These are phyloP conservation scores for Mitragyna speciosa DNA, from an alignment of 257 asterid genomes.

Conservation along the genomic window DNA sequence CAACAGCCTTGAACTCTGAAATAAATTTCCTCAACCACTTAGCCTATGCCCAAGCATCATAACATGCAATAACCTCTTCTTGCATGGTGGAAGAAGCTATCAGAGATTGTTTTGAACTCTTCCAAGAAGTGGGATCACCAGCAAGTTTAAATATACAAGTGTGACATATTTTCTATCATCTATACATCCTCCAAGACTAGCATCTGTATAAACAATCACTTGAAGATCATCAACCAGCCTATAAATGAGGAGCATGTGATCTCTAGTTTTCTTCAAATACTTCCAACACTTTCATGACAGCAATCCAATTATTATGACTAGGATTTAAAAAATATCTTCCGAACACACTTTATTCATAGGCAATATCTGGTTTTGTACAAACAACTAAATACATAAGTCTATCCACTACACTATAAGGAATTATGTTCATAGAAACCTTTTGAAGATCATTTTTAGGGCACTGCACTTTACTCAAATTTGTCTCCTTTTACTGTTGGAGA, in stretches of 20 bases:
- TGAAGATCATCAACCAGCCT: not conserved
- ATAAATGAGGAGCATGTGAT: no score
- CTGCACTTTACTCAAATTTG: not conserved
- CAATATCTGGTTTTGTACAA: not conserved
- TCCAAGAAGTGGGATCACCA: not conserved
- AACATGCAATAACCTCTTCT: not conserved
- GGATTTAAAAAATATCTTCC: not conserved
- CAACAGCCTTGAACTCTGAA: not conserved
- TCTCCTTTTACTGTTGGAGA: not conserved
- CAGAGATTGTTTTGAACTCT: not conserved
- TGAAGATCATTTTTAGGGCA: conserved; percentile 21
- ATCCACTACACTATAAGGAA: not conserved
- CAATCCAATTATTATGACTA: not conserved
- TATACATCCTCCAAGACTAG: not conserved
- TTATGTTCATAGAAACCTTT: conserved; percentile 2
- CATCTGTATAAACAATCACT: not conserved
- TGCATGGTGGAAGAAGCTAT: not conserved
- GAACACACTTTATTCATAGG: not conserved
- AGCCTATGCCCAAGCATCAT: not conserved
- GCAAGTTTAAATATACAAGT: not conserved
- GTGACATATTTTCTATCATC: not conserved
- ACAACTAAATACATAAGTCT: not conserved
- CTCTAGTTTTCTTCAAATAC: not conserved
- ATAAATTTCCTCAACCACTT: not conserved
- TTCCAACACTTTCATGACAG: conserved; percentile 3